phyloP scores from a whole-genome alignment of 2,329 filamentous ascomycete genomes.

The Venturia oleaginea region DNA sequence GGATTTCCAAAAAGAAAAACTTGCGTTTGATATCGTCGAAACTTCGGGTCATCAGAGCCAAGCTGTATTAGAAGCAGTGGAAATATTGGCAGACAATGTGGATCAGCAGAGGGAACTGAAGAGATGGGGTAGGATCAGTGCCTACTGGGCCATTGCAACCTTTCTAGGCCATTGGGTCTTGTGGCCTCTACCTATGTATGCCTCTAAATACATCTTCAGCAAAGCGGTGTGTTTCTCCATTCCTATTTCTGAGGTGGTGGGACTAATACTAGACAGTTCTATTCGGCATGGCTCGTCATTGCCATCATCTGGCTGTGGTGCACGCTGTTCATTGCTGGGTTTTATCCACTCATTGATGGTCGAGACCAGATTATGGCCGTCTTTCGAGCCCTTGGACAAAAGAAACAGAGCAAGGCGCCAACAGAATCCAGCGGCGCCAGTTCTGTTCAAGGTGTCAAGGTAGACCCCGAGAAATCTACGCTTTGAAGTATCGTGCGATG shows the following conservation, averaged over 20 bases:
- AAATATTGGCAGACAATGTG: constrained; percentile 23
- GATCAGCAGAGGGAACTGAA: constrained; percentile 28
- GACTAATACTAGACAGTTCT: constrained; percentile 30
- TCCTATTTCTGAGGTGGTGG: constrained; percentile 10
- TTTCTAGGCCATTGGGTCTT: constrained; percentile 46
- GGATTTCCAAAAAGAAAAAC: constrained; percentile 33
- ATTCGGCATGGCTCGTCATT: constrained; percentile 41
- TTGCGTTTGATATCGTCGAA: constrained; percentile 28
- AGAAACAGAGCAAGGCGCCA: neutral
- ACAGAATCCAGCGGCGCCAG: constrained; percentile 1
- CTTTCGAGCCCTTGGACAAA: constrained; percentile 15
- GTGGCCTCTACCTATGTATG: constrained; percentile 49
- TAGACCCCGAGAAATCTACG: neutral
- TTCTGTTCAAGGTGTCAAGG: neutral
- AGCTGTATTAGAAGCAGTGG: constrained; percentile 8
- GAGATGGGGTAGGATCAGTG: constrained; percentile 38
- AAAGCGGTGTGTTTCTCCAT: constrained; percentile 25
- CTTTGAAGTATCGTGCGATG: neutral
- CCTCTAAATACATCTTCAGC: constrained; percentile 40
- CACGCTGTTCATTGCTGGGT: constrained; percentile 40
- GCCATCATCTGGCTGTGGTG: constrained; percentile 46
- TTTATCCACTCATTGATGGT: constrained; percentile 44
- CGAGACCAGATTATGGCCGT: constrained; percentile 25
- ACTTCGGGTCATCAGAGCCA: neutral
- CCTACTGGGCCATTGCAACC: constrained; percentile 40